Conservation (phyloP, 2,329 filamentous ascomycete species). For the Hymenoscyphus scutula region DNA sequence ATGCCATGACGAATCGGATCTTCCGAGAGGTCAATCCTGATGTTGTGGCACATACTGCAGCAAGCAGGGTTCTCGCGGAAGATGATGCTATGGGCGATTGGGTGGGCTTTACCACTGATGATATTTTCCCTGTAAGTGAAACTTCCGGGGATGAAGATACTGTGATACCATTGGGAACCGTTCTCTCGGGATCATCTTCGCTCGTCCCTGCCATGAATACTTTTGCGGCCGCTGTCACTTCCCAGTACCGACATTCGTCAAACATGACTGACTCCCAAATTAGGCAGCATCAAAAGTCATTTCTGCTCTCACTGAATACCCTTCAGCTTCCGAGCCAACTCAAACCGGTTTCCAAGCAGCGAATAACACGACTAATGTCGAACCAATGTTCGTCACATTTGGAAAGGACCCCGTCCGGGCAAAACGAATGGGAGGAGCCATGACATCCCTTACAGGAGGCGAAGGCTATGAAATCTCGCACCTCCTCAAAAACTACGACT, state of each 20-base stretch:
- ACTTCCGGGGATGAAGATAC: not conserved
- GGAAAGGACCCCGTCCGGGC: constrained; percentile 48
- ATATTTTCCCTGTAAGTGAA: constrained; percentile 41
- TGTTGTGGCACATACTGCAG: constrained; percentile 53
- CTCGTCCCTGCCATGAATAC: too few species aligned
- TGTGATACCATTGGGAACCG: not conserved
- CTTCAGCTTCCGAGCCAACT: constrained; percentile 48
- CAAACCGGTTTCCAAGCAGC: constrained; percentile 52
- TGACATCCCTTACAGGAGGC: constrained; percentile 53
- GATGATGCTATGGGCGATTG: constrained; percentile 50
- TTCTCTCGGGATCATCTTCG: not conserved
- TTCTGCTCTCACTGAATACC: constrained; percentile 44
- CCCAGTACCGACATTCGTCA: too few species aligned
- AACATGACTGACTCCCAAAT: constrained; percentile 25
- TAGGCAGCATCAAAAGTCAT: constrained; percentile 48
- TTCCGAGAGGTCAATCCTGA: constrained; percentile 52
- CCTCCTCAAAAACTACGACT: constrained; percentile 54
- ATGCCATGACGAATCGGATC: constrained; percentile 56
- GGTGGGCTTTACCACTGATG: constrained; percentile 55
- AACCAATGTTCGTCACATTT: constrained; percentile 54
- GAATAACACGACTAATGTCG: constrained; percentile 48
- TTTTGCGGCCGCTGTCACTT: too few species aligned
- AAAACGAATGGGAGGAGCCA: constrained; percentile 52
- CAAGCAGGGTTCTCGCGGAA: constrained; percentile 50
- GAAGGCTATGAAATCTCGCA: constrained; percentile 55